Base-by-base conservation (phyloP, 345 rosid genomes). In the Eucalyptus urophylla region DNA sequence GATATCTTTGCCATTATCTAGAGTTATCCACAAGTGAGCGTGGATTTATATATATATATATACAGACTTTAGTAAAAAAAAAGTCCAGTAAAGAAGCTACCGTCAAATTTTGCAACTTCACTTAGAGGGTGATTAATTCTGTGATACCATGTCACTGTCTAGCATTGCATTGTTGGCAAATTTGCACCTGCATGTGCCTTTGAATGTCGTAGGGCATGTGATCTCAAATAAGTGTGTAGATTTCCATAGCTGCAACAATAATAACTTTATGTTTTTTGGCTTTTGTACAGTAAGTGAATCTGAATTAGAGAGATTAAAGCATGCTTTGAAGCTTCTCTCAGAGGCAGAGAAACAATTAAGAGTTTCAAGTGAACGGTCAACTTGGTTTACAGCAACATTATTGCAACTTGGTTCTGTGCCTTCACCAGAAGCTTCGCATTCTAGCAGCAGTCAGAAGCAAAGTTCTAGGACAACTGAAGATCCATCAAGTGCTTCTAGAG, bases 361-460 rank as follows among this genome's bases (percentile, higher is more conserved):
- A 88, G 94, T 95, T 90, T 95, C 99, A 85, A 98, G 92, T 89
- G 99, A 98, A 90, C 98, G 98, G 86, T 96, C 98, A 49, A 98
- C 98, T 37, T 98, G 99, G 99, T 97, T 98, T 94, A 97, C 99
- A 8, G 98, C 99, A 37, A 96, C 98, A 51, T 93, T 98, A 54
- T 92, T 98, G 87, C 99, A 97, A 95, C 98, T 98, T 86, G 98
- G 99, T 86, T 98, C 98, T 19, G 91, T 94, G 90, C 94, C 97
- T 90, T 97, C 99, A 80, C 95, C 95, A 58, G 98, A 97, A 65
- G 89, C 94, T 80, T 93, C 95, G 88, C 96, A 90, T 90, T 94
- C 98, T 80, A 94, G 96, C 90, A 93, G 97, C 93, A 96, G 98
- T 88, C 91, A 97, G 89, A 95, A 96, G 94, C 95, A 92, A 92